phyloP scores from a whole-genome alignment of 2,329 filamentous ascomycete genomes.

The Didymella pinodella region DNA sequence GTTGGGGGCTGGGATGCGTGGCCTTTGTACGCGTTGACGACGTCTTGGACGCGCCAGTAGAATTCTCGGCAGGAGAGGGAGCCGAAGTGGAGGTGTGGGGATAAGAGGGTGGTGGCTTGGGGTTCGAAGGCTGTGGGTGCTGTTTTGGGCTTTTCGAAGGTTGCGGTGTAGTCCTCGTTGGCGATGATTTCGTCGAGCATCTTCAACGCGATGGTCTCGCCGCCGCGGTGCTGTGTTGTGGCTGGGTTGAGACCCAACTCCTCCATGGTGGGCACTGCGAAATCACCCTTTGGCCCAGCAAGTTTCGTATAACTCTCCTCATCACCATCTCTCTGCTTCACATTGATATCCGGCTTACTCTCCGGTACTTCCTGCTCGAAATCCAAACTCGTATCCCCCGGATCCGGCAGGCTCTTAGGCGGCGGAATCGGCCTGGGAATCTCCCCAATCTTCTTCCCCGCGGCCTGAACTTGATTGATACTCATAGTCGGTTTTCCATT shows the following conservation, averaged over 20 bases:
- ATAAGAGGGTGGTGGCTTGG: slow-evolving; percentile 75
- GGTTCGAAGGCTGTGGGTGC: slow-evolving; percentile 77
- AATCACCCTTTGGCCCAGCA: slow-evolving; percentile 72
- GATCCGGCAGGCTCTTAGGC: slow-evolving; percentile 68
- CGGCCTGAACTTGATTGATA: slow-evolving; percentile 68
- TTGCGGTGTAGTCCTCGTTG: slow-evolving; percentile 72
- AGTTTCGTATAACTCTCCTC: slow-evolving; percentile 68
- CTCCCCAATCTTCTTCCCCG: slow-evolving; percentile 68
- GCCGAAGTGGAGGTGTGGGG: slow-evolving; percentile 78
- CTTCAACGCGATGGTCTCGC: slow-evolving; percentile 71
- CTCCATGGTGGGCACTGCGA: slow-evolving; percentile 73
- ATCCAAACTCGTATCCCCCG: slow-evolving; percentile 67
- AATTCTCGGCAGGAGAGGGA: slow-evolving; percentile 74
- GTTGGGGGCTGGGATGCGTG: slow-evolving; percentile 67
- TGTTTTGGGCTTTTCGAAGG: slow-evolving; percentile 78
- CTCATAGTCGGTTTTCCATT: slow-evolving; percentile 77
- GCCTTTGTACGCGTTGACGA: slow-evolving; percentile 65
- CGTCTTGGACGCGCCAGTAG: slow-evolving; percentile 74
- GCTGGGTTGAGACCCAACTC: slow-evolving; percentile 70
- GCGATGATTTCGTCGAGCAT: slow-evolving; percentile 66
- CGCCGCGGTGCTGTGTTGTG: slow-evolving; percentile 72
- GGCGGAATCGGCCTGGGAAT: slow-evolving; percentile 68
- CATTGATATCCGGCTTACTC: slow-evolving; percentile 67
- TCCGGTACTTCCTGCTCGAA: slow-evolving; percentile 65
- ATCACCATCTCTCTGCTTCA: slow-evolving; percentile 59